Evolutionary conservation across 1,284 basidiomycete species (phyloP), one percentile per base, ranked within the genome.

Genomic region (Apiotrichum porosum): DNA sequence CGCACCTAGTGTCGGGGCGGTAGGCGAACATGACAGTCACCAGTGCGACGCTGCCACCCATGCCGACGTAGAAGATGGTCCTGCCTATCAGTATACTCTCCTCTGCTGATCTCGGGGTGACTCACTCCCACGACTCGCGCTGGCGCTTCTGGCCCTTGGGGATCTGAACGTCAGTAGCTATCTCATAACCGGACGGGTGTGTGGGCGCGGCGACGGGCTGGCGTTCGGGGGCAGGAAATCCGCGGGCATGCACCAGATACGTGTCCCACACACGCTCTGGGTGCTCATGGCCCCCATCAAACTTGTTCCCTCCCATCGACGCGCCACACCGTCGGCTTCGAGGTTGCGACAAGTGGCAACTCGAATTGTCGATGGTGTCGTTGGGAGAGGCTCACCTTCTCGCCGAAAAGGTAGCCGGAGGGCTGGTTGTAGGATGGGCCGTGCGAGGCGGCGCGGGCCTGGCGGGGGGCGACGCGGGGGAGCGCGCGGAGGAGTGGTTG

Each of bases 1-100:
- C 85, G 60, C 65, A 92, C 92, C 85, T 92, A 17, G 88, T 93
- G 70, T 97, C 91, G 6, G 94, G 93, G 77, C 95, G 95, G 80
- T 93, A 97, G 75, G 89, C 87, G 38, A 90, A 75, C 63, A 89
- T 75, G 37, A 94, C 80, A 9, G 79, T 75, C 26, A 83, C 87
- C 51, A 91, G 77, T 6, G 77, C 82, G 81, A 97, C 86, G 13
- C 84, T 80, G 37, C 92, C 93, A 66, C 88, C 91, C 83, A 97
- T 89, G 24, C 91, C 90, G 62, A 83, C 72, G 70, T 89, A 88
- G 85, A 88, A 93, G 43, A 87, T 78, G 60, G 79, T 62, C 55
- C 71, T 72, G 54, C 12, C 6, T n/a, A 28, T 6, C 6, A 32
- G 6, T 33, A 15, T 5, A 23, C 21, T 23, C 13, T 38, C 17